Evolutionary conservation across 139 green algal species (phyloP), one percentile per base, ranked within the genome.

Genomic region (Marvania coccoides): DNA sequence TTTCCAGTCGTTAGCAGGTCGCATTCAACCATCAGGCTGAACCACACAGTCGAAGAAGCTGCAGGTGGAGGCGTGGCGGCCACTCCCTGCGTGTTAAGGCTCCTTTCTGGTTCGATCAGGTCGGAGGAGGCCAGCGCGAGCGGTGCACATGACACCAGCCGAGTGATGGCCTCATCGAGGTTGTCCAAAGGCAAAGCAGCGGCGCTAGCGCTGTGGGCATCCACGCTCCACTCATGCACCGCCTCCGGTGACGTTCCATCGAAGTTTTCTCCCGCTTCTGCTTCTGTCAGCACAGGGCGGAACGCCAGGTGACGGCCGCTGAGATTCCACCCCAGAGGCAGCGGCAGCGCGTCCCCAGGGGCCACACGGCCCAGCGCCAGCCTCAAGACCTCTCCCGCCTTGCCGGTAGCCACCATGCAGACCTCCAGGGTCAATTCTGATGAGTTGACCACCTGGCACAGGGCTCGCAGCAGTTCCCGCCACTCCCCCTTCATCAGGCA

Each of bases 381-480:
- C 51, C 29, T 59, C 51, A 33, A 6, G 58, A 65, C 34, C 39
- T 61, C 10, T 46, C n/a, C n/a, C n/a, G n/a, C n/a, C 14, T 61
- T 48, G 5, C 54, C 24, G 29, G 73, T 7, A 10, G 3, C 33
- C 51, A 78, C 66, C 37, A 88, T 57, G 15, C 65, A 63, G 9
- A 83, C 81, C 66, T 94, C 81, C 60, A 96, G 68, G 5, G 69
- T 8, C 19, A 91, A 64, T 39, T 77, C 65, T 1, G 75, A 88
- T 46, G 54, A 51, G 67, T 96, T 96, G 55, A 74, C 34, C 1
- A 96, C 46, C 40, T 85, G 69, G 38, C 78, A 89, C 61, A 93
- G 77, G 34, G 67, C 74, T 24, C 89, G 87, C 45, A 95, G 80
- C 48, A 76, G 29, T 60, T 88, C 82, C 13, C 70, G 72, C 14